phyloP scores from a whole-genome alignment of 164 flowering plant genomes.

The Magnolia kwangsiensis region DNA sequence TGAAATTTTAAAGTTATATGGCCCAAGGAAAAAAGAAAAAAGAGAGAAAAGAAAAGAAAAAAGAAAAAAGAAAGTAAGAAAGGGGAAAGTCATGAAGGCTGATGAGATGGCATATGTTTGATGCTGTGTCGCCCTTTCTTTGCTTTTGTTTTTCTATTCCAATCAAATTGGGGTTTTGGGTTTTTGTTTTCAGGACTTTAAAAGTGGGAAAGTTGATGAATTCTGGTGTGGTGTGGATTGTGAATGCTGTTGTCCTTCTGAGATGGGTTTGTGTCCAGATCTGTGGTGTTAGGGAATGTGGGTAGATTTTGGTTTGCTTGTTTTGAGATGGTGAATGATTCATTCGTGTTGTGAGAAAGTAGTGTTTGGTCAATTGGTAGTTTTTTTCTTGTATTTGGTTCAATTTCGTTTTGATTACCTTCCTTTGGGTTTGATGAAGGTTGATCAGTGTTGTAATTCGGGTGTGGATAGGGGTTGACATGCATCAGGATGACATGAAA shows the following conservation, averaged over 20 bases:
- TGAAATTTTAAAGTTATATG: conserved; percentile 1
- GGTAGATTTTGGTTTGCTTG: background rate
- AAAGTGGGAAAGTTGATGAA: background rate
- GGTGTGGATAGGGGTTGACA: background rate
- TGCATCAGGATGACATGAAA: background rate
- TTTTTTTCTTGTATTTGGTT: background rate
- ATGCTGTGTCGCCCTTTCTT: background rate
- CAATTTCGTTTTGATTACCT: background rate
- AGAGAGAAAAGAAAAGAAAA: background rate
- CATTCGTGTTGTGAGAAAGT: background rate
- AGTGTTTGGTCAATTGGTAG: background rate
- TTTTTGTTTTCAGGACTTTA: conserved; percentile 3
- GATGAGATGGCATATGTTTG: background rate
- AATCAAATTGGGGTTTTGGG: conserved; percentile 8
- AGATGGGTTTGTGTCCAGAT: background rate
- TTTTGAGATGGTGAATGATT: background rate
- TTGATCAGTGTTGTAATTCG: background rate
- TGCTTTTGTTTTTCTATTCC: background rate
- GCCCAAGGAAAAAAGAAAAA: background rate
- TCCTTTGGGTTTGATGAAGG: background rate
- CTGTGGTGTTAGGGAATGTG: background rate
- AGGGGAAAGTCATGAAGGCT: background rate
- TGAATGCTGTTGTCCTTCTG: background rate
- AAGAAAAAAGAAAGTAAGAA: background rate
- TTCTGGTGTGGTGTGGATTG: background rate